phyloP scores from a whole-genome alignment of 371 early-diverging fungal genomes.

The Paraphysoderma sedebokerense region DNA sequence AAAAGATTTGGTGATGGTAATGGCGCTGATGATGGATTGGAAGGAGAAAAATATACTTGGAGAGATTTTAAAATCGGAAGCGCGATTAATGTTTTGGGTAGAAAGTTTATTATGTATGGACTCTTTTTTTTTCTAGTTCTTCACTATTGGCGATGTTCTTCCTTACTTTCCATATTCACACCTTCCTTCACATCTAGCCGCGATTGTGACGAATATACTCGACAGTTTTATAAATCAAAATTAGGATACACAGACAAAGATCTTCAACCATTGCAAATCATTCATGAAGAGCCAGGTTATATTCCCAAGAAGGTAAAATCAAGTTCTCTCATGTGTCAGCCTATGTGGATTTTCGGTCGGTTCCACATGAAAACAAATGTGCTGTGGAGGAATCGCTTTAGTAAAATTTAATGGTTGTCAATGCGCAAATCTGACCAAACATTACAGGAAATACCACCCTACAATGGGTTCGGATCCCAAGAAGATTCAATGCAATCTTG shows the following conservation, averaged over 20 bases:
- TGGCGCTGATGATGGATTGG: constrained; percentile 15
- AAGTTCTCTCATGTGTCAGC: too few relatives aligned
- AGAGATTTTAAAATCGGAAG: constrained; percentile 23
- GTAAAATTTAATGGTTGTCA: too few relatives aligned
- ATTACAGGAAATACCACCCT: constrained; percentile 20
- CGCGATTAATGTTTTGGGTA: constrained; percentile 17
- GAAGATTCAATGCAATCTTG: constrained; percentile 33
- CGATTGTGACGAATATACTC: constrained; percentile 38
- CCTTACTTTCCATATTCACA: not conserved
- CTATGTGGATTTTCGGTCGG: too few relatives aligned
- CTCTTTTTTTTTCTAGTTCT: not conserved
- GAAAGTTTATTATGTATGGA: constrained; percentile 16
- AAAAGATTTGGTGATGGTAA: constrained; percentile 27
- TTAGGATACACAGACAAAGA: too few relatives aligned
- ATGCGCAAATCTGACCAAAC: too few relatives aligned
- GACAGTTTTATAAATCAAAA: constrained; percentile 19
- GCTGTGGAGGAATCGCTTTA: too few relatives aligned
- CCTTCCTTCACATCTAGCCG: constrained; percentile 10
- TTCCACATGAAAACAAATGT: too few relatives aligned
- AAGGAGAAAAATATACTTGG: constrained; percentile 9
- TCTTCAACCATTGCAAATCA: too few relatives aligned
- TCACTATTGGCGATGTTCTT: not conserved
- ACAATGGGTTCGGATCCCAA: constrained; percentile 36
- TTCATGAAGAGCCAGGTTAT: too few relatives aligned
- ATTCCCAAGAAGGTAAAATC: too few relatives aligned